Evolutionary conservation across 139 green algal genomes (phyloP), one percentile per base, ranked within the genome.

Genomic region (Haematococcus lacustris): DNA sequence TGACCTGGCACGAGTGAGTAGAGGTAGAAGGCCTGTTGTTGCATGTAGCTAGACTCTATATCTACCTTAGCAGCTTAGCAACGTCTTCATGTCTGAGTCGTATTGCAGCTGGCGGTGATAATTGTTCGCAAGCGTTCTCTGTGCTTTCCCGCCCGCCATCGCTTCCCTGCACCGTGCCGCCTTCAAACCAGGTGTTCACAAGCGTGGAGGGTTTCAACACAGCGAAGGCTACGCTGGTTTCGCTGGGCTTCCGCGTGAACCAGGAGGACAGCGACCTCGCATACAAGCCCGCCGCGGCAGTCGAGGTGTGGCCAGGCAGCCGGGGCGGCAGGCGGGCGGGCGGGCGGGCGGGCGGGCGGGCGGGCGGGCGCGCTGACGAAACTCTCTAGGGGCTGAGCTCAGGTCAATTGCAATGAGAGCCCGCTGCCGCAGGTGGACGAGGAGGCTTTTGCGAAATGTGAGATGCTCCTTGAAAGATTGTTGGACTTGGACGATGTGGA

Each of bases 401-500:
- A n/a, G n/a, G n/a, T n/a, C n/a, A n/a, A n/a, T n/a, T n/a, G n/a
- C n/a, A n/a, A n/a, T n/a, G n/a, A n/a, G n/a, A n/a, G n/a, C n/a
- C n/a, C n/a, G 6, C 5, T 17, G 61, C 61, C 71, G 51, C 66
- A 85, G 70, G 84, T 90, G 4, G 79, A 87, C 51, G 89, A 93
- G 62, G 82, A 89, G 9, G 73, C 78, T 2, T 88, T 88, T 17
- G 80, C 80, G 9, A 74, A 78, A n/a, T 96, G 93, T 73, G 88
- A 96, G 76, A 73, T 71, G 25, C 73, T 98, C 38, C 63, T 93
- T 63, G 93, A 98, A 34, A 75, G 76, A 47, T 74, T 98, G 59
- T 73, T 98, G 40, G 91, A 91, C n/a, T 77, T 97, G 21, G 93
- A 97, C 66, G 93, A 97, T 66, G 91, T 98, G 34, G 93, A 98